Percentiles rank a stretch among this genome's conserved stretches.
phyloP scores from a whole-genome alignment of 2,329 filamentous ascomycete genomes.

The Fusarium foetens region DNA sequence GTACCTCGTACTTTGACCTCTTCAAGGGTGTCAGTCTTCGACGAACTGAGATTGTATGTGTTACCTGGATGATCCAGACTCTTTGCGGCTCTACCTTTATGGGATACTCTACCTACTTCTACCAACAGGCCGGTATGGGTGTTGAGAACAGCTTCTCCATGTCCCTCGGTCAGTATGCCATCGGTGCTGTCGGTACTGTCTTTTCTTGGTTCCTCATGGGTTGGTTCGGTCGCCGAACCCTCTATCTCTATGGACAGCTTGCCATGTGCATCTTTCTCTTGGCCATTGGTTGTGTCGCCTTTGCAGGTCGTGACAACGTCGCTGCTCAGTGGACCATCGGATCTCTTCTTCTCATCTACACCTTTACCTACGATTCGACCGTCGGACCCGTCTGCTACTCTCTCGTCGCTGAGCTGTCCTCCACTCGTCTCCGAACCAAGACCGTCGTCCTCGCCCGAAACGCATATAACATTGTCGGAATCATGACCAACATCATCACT shows the following conservation, averaged over 20 bases:
- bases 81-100: conserved; percentile 57
- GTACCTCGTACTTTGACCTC: conserved; percentile 58
- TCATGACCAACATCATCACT: conserved; percentile 58
- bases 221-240: conserved; percentile 56
- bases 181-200: conserved; percentile 58
- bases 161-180: conserved; percentile 54
- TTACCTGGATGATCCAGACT: conserved; percentile 57
- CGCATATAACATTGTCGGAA: conserved; percentile 60
- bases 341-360: conserved; percentile 56
- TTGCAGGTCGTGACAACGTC: conserved; percentile 56
- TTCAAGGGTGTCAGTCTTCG: conserved; percentile 60
- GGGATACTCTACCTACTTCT: conserved; percentile 68
- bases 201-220: conserved; percentile 58
- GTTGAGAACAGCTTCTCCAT: conserved; percentile 53
- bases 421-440: conserved; percentile 58
- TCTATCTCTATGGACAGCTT: conserved; percentile 60
- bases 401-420: conserved; percentile 69
- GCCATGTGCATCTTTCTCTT: conserved; percentile 57
- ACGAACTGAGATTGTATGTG: conserved; percentile 57
- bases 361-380: conserved; percentile 54
- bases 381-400: conserved; percentile 78
- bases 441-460: conserved; percentile 58
- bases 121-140: conserved; percentile 55
- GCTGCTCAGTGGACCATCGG: conserved; percentile 61
- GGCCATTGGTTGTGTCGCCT: conserved; percentile 65